Evolutionary conservation across 495 filamentous ascomycete species (phyloP).

Genomic region (Glonium stellatum): DNA sequence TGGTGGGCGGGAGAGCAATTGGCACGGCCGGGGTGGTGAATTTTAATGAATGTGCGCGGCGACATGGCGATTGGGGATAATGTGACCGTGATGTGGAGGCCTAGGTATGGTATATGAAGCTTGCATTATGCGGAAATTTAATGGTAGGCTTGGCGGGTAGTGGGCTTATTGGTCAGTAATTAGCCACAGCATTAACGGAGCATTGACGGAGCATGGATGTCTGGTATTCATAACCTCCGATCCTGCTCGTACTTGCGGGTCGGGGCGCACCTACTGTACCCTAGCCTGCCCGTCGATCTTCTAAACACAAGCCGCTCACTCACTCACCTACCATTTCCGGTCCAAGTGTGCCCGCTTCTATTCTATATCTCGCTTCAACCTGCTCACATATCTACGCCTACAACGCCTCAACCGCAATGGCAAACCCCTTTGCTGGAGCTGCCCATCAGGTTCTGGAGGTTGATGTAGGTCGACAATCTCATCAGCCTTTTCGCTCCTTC

Average conservation of each 20-base stretch:
- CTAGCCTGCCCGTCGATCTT: background rate
- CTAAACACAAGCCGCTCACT: background rate
- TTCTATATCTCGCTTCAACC: background rate
- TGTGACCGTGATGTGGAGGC: background rate
- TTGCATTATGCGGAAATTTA: no score
- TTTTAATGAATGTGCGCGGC: background rate
- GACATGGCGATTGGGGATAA: background rate
- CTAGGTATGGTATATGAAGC: no score
- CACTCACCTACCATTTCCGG: background rate
- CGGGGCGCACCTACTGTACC: background rate
- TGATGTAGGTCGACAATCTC: slow-evolving; percentile 13
- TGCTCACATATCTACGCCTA: background rate
- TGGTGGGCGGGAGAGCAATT: background rate
- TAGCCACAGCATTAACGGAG: background rate
- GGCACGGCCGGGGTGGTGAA: background rate
- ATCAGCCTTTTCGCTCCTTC: background rate
- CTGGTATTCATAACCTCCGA: background rate
- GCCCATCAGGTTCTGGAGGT: slow-evolving; percentile 19
- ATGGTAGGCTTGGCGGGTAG: no score
- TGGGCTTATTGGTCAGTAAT: background rate
- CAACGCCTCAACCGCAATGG: background rate
- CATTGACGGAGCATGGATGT: no score
- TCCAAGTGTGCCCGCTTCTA: background rate
- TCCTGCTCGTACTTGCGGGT: background rate
- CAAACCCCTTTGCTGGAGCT: background rate